Evolutionary conservation across 352 stramenopile genomes (phyloP), one percentile per base, ranked within the genome.

Genomic region (Phytophthora litchii): DNA sequence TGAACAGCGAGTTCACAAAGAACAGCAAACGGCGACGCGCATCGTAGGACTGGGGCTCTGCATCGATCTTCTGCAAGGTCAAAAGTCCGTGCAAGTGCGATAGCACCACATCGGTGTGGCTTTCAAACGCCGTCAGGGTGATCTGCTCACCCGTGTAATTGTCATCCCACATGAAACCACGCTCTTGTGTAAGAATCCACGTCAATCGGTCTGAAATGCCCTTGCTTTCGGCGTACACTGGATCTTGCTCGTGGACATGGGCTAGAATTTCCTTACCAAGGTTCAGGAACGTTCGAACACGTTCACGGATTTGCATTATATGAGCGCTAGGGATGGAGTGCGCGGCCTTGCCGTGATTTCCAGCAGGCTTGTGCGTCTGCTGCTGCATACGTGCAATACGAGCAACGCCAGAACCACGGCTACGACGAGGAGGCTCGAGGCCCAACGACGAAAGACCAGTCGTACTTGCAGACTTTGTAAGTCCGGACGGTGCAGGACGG

Each of bases 1-100:
- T 99, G 75, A 99, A 99, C n/a, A 99, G 70, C 53, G 96, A 99
- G 67, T 99, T 99, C 20, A 99, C 95, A 61, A 99, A 99, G 78
- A 99, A 99, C 6, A 98, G 92, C 21, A 99, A 71, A 20, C 97
- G 91, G 17, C 97, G 88, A 23, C 90, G 89, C 0, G 92, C 97
- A 74, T 99, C 97, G 55, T 97, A 97, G 20, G 93, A 98, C 37
- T 94, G 96, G 13, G 97, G 97, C 73, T 99, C 97, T 1, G 97
- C 96, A 65, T 99, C 97, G 50, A 98, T 97, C 35, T 97, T 97
- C 60, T 99, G 95, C 55, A 98, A 86, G 16, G 92, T 97, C 23
- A 99, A 67, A 45, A 99, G 80, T 13, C 95, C 96, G 51, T 98
- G 80, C 19, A 99, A 67, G 52, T 98, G 95, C 17, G 80, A 81